Conservation (phyloP, 305 asterid species). For the Vinca major region DNA sequence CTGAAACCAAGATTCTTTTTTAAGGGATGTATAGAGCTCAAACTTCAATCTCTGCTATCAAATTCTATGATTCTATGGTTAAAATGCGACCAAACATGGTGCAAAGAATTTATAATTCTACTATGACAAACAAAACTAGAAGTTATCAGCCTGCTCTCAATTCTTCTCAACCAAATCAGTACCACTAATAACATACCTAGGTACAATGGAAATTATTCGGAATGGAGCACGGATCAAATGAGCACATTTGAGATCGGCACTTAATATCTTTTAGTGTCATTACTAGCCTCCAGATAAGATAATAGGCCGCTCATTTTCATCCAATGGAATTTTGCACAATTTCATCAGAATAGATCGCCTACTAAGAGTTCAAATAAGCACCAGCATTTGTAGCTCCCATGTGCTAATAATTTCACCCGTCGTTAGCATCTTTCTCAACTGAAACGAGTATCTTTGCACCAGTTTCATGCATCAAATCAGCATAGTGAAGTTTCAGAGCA, state of each 20-base stretch:
- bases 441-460: slow-evolving; percentile 26
- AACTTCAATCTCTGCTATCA: no score
- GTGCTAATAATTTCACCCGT: slow-evolving; percentile 26
- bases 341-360: slow-evolving; percentile 55
- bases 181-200: no score
- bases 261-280: slow-evolving; percentile 20
- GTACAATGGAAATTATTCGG: slow-evolving; percentile 75
- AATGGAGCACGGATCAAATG: slow-evolving; percentile 92
- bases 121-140: no score
- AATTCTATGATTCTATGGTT: no score
- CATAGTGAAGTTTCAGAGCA: no score
- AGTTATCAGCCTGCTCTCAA: no score
- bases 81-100: no score
- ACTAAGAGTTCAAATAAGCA: slow-evolving; percentile 28
- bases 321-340: slow-evolving; percentile 70
- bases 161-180: no score
- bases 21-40: no score
- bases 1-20: no score
- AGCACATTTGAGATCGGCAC: slow-evolving; percentile 55
- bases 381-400: slow-evolving; percentile 18
- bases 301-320: slow-evolving; percentile 36
- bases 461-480: slow-evolving; percentile 27
- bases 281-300: no score
- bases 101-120: no score
- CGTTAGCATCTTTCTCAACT: slow-evolving; percentile 29